Conservation (phyloP, 2,329 filamentous ascomycete species). For the Byssothecium circinans region DNA sequence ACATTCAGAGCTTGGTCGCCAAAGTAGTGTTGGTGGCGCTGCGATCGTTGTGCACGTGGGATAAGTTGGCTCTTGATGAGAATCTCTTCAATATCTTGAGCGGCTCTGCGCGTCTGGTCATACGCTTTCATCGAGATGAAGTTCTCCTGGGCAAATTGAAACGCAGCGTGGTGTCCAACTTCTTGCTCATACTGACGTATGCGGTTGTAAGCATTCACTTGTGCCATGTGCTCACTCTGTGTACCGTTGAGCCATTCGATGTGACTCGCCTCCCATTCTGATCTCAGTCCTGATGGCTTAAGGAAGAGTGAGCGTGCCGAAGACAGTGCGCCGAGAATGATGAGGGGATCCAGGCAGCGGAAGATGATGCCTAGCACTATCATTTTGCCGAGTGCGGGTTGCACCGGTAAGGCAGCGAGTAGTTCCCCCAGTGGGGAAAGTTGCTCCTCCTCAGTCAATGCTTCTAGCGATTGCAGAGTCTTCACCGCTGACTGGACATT, state of each 20-base stretch:
- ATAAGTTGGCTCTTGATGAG: not conserved
- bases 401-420: constrained; percentile 2
- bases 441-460: constrained; percentile 3
- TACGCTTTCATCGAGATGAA: not conserved
- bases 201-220: not conserved
- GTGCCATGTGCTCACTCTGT: constrained; percentile 6
- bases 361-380: constrained; percentile 8
- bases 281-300: not conserved
- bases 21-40: not conserved
- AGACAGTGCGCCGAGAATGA: constrained; percentile 3
- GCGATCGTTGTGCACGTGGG: not conserved
- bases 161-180: not conserved
- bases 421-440: constrained; percentile 4
- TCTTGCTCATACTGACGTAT: not conserved
- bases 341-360: constrained; percentile 6
- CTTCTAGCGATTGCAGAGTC: constrained; percentile 5
- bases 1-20: constrained; percentile 2
- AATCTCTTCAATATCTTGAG: not conserved
- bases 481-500: constrained; percentile 1
- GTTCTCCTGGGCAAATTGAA: not conserved
- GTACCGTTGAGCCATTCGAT: not conserved
- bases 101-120: not conserved
- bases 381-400: constrained; percentile 8
- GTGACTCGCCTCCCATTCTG: not conserved
- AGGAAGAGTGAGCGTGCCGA: not conserved